These are phyloP conservation scores for Talaromyces sp. DNA, from an alignment of 2,329 filamentous ascomycete genomes.

Conservation along the genomic window DNA sequence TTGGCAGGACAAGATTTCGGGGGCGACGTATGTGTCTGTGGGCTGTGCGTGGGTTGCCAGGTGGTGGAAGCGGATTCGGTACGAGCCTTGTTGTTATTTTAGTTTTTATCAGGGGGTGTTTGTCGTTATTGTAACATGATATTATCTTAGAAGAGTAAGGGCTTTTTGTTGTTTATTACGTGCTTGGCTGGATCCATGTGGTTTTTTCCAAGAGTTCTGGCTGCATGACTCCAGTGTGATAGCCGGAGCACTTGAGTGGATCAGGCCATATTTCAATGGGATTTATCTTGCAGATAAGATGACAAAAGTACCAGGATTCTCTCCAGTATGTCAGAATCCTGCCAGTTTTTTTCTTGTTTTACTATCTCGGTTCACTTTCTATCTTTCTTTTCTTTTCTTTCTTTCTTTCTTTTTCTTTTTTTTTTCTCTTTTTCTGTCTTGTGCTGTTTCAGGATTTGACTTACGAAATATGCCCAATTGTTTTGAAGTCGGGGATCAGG, in stretches of 20 bases:
- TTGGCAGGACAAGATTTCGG: constrained; percentile 1
- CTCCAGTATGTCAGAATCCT: not conserved
- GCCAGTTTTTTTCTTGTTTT: not conserved
- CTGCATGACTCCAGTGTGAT: not conserved
- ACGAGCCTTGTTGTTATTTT: constrained; percentile 2
- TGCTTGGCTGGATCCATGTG: not conserved
- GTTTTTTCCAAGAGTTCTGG: not conserved
- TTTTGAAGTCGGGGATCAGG: constrained; percentile 8
- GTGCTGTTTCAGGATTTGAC: not conserved
- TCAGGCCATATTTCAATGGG: constrained; percentile 2
- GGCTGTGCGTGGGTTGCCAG: not conserved
- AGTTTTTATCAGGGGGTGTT: not conserved
- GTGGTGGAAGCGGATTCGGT: constrained; percentile 2
- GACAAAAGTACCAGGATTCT: constrained; percentile 2
- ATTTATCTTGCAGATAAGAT: constrained; percentile 1
- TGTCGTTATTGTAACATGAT: not conserved
- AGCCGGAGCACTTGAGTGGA: not conserved
- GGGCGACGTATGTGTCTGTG: constrained; percentile 2
- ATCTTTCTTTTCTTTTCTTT: not conserved
- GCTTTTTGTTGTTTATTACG: not conserved
- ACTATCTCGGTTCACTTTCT: not conserved
- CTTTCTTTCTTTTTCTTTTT: not conserved
- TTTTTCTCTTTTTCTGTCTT: not conserved
- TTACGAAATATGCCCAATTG: constrained; percentile 6
- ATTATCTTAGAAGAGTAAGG: not conserved